Conservation (phyloP, 345 rosid genomes). For the Salix koriyanagi region DNA sequence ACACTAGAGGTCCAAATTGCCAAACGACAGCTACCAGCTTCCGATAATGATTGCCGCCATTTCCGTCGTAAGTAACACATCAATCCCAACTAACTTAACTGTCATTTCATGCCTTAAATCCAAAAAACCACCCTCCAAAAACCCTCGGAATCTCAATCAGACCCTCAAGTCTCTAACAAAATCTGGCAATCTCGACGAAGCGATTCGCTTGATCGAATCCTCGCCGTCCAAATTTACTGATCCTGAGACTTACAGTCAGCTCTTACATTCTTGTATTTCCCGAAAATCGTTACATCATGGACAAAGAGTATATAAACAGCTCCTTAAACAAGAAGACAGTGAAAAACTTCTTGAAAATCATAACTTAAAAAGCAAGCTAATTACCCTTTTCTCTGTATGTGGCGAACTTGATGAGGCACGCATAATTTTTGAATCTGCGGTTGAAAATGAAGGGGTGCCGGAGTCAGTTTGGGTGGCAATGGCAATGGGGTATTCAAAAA, state of each 20-base stretch:
- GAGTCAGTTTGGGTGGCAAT: constrained; percentile 49
- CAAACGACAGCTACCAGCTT: background rate
- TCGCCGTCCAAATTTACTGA: constrained; percentile 19
- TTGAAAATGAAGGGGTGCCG: constrained; percentile 1
- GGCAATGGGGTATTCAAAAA: constrained; percentile 47
- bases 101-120: background rate
- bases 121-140: background rate
- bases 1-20: background rate
- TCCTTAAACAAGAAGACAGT: constrained; percentile 12
- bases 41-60: constrained; percentile 22
- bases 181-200: constrained; percentile 28
- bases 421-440: constrained; percentile 26
- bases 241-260: constrained; percentile 25
- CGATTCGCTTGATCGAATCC: constrained; percentile 25
- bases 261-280: constrained; percentile 45
- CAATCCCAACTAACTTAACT: constrained; percentile 7
- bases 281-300: constrained; percentile 39
- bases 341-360: constrained; percentile 24
- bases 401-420: constrained; percentile 38
- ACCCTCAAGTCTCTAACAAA: constrained; percentile 25
- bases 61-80: background rate
- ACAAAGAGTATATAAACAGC: constrained; percentile 20
- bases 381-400: constrained; percentile 46
- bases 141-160: constrained; percentile 7
- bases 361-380: constrained; percentile 33